These are phyloP conservation scores for Fraxinus paxiana DNA, from an alignment of 305 asterid genomes.

Conservation along the genomic window DNA sequence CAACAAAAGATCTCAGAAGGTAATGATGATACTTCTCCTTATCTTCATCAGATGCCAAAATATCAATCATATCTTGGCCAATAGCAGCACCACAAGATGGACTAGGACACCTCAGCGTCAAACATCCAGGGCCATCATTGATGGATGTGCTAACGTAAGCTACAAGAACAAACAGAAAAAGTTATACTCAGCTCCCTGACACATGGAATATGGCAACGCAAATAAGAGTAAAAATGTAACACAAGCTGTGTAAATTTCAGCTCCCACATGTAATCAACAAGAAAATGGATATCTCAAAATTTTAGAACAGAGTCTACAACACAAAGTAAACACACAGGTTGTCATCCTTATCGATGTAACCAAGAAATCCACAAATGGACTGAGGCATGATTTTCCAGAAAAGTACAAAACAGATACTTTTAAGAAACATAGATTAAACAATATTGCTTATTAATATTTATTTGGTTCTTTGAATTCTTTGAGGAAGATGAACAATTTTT, in stretches of 20 bases:
- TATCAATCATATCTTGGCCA: slow-evolving; percentile 67
- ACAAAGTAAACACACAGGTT: neutral
- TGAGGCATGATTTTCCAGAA: neutral
- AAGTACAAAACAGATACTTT: neutral
- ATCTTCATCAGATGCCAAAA: slow-evolving; percentile 48
- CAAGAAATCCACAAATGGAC: neutral
- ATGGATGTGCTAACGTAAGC: slow-evolving; percentile 82
- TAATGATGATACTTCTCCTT: slow-evolving; percentile 67
- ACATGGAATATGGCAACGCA: slow-evolving; percentile 6
- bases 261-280: neutral
- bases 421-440: neutral
- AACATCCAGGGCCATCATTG: slow-evolving; percentile 88
- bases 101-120: slow-evolving; percentile 77
- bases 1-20: slow-evolving; percentile 79
- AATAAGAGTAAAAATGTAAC: slow-evolving; percentile 14
- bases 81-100: slow-evolving; percentile 74
- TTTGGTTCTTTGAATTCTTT: neutral
- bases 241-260: neutral
- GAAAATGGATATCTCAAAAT: neutral
- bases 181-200: neutral
- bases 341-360: neutral
- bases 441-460: neutral
- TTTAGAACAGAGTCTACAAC: neutral
- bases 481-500: neutral
- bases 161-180: slow-evolving; percentile 32